These are phyloP conservation scores for Botryobasidium botryosum DNA, from an alignment of 768 basidiomycete genomes.

Conservation along the genomic window DNA sequence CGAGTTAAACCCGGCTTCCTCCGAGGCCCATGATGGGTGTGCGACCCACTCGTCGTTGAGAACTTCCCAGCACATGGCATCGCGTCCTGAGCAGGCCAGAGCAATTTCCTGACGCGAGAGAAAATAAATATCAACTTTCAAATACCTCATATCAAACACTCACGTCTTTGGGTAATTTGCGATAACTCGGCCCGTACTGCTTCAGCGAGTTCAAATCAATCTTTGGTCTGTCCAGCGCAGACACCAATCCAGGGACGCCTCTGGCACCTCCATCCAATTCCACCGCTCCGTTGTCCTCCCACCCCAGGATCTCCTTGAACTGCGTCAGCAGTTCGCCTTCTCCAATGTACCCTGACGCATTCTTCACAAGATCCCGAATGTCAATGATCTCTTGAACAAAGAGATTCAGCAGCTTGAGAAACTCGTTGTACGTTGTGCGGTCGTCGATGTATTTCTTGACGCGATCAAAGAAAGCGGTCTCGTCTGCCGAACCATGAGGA, in stretches of 20 bases:
- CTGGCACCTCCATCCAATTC: conserved; percentile 12
- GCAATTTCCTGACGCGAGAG: conserved; percentile 50
- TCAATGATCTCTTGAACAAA: conserved; percentile 90
- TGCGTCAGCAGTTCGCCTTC: conserved; percentile 56
- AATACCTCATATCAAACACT: no score
- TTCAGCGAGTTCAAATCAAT: conserved; percentile 23
- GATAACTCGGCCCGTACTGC: conserved; percentile 80
- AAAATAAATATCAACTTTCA: not conserved
- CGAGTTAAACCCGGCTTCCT: conserved; percentile 83
- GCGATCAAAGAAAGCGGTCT: conserved; percentile 86
- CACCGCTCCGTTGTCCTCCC: conserved; percentile 39
- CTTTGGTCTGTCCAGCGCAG: conserved; percentile 65
- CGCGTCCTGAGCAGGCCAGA: conserved; percentile 85
- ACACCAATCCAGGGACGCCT: conserved; percentile 38
- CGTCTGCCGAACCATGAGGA: conserved; percentile 28
- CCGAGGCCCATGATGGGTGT: conserved; percentile 95
- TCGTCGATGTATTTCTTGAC: conserved; percentile 38
- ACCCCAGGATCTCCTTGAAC: conserved; percentile 76
- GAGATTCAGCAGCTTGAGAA: conserved; percentile 79
- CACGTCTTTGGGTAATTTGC: conserved; percentile 73
- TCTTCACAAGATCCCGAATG: conserved; percentile 59
- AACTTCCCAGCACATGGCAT: conserved; percentile 86
- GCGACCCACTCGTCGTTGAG: conserved; percentile 98
- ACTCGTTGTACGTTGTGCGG: conserved; percentile 45
- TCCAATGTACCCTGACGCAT: conserved; percentile 67